A percentile compares a stretch with the other conserved stretches of the same genome.
phyloP scores from a whole-genome alignment of 2,329 filamentous ascomycete species.

The Colletotrichum camelliae region DNA sequence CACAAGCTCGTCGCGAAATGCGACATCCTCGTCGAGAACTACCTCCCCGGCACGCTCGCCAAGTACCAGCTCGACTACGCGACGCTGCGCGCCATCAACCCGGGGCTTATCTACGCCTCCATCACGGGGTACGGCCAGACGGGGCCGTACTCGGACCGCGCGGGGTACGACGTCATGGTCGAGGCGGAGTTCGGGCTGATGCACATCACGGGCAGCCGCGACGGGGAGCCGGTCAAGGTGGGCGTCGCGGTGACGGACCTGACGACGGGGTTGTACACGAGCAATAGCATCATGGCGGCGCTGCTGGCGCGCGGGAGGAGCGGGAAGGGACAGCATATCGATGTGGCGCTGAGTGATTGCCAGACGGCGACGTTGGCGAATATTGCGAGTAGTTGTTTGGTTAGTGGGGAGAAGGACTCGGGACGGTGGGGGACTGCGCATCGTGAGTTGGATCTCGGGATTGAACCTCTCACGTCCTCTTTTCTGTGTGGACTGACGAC shows the following conservation, averaged over 20 bases:
- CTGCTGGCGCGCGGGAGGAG: constrained; percentile 77
- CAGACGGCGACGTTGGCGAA: constrained; percentile 96
- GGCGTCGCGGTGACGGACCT: constrained; percentile 96
- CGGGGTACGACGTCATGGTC: constrained; percentile 99
- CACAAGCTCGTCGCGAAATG: constrained; percentile 84
- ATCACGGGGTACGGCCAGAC: constrained; percentile 98
- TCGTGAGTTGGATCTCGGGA: constrained; percentile 58
- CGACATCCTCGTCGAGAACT: constrained; percentile 96
- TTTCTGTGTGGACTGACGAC: background rate
- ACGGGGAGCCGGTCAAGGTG: constrained; percentile 94
- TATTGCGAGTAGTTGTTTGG: constrained; percentile 88
- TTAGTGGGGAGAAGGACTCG: constrained; percentile 85
- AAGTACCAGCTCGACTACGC: constrained; percentile 94
- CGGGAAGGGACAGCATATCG: constrained; percentile 88
- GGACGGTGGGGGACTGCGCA: constrained; percentile 97
- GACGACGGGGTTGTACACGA: constrained; percentile 93
- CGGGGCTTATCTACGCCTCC: constrained; percentile 87
- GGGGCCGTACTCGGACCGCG: constrained; percentile 84
- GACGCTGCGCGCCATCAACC: constrained; percentile 81
- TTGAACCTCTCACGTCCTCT: constrained; percentile 6
- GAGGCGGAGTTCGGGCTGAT: constrained; percentile 98
- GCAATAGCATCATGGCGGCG: constrained; percentile 94
- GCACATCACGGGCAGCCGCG: constrained; percentile 92
- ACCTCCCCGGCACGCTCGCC: constrained; percentile 85
- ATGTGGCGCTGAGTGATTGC: constrained; percentile 89